Evolutionary conservation across 2,329 filamentous ascomycete genomes (phyloP).

Genomic region (Didymella arachidicola): DNA sequence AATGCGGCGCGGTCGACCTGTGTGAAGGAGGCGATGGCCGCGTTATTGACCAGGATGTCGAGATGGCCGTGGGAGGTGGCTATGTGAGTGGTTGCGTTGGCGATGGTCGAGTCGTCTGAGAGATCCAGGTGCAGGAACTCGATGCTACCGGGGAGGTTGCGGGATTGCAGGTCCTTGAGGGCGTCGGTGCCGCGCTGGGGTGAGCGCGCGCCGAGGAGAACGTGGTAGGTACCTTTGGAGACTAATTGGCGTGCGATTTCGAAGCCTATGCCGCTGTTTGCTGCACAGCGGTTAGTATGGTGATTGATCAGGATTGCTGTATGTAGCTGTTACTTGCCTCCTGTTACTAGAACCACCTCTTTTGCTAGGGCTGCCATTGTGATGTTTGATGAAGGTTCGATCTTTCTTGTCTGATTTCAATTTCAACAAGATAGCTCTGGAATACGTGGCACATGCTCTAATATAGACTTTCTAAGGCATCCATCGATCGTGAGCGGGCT

Average conservation of each 20-base stretch:
- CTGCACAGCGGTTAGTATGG: not conserved
- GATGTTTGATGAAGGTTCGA: not conserved
- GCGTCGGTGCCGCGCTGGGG: conserved; percentile 37
- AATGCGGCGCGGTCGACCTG: conserved; percentile 37
- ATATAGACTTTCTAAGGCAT: not conserved
- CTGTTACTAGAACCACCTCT: conserved; percentile 14
- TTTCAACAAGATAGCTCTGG: not conserved
- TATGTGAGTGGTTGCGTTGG: conserved; percentile 44
- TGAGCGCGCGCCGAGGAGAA: conserved; percentile 36
- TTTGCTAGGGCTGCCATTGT: conserved; percentile 10
- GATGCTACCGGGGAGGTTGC: conserved; percentile 39
- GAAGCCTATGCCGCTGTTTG: conserved; percentile 59
- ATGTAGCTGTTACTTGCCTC: not conserved
- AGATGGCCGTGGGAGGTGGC: conserved; percentile 43
- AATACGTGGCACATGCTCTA: not conserved
- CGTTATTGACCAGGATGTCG: conserved; percentile 53
- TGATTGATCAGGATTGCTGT: too few species aligned
- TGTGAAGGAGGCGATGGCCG: conserved; percentile 36
- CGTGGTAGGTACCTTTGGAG: conserved; percentile 47
- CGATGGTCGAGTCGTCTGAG: conserved; percentile 53
- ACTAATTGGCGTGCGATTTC: conserved; percentile 55
- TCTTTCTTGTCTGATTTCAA: not conserved
- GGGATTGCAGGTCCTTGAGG: conserved; percentile 37
- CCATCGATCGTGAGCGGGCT: not conserved
- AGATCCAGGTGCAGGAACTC: conserved; percentile 55